Conservation (phyloP, 768 basidiomycete genomes). For the Favolaschia claudopus region DNA sequence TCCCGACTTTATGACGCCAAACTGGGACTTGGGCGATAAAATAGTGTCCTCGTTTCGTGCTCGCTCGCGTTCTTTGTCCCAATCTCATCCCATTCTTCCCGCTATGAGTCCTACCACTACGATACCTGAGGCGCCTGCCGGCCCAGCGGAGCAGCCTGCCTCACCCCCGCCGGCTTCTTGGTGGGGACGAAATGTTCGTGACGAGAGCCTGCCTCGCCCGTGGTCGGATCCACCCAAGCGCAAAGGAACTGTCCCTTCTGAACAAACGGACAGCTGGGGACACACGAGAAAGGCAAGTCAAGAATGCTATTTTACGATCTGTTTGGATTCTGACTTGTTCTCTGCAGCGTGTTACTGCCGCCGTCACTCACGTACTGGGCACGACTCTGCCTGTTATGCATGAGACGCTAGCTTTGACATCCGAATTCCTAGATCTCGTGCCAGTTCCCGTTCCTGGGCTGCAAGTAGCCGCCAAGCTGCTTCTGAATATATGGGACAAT, state of each 20-base stretch:
- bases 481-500: slow-evolving; percentile 63
- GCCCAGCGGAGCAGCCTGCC: slow-evolving; percentile 1
- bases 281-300: slow-evolving; percentile 24
- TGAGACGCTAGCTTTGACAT: slow-evolving; percentile 43
- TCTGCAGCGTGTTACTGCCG: slow-evolving; percentile 41
- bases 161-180: slow-evolving; percentile 22
- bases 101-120: slow-evolving; percentile 13
- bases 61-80: slow-evolving; percentile 26
- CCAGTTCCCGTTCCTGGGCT: slow-evolving; percentile 55
- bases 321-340: too few relatives aligned
- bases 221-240: slow-evolving; percentile 27
- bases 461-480: slow-evolving; percentile 52
- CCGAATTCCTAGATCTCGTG: slow-evolving; percentile 51
- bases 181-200: slow-evolving; percentile 25
- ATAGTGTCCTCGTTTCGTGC: slow-evolving; percentile 20
- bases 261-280: slow-evolving; percentile 32
- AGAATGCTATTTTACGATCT: neutral
- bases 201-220: slow-evolving; percentile 24
- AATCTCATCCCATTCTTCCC: slow-evolving; percentile 14
- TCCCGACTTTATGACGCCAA: slow-evolving; percentile 16
- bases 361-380: slow-evolving; percentile 43
- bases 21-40: slow-evolving; percentile 16
- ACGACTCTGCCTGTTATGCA: slow-evolving; percentile 43
- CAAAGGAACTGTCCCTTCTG: slow-evolving; percentile 29
- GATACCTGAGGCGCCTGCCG: neutral